phyloP scores from a whole-genome alignment of 140 eudicot species.

The Erigeron philadelphicus region DNA sequence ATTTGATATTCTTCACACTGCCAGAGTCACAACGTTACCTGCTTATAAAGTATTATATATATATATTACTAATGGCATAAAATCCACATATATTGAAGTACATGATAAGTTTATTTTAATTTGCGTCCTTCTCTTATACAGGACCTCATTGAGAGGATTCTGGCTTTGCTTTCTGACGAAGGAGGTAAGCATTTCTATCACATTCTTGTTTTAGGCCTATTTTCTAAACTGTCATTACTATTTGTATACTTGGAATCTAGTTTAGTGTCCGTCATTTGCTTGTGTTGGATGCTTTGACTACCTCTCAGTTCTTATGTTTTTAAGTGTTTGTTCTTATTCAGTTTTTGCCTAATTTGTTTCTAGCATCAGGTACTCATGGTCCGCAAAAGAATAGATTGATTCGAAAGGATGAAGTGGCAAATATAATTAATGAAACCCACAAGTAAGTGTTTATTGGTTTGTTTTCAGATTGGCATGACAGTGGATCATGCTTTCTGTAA shows the following conservation, averaged over 20 bases:
- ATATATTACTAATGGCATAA: neutral
- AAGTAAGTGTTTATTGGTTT: constrained; percentile 30
- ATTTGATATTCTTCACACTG: constrained; percentile 1
- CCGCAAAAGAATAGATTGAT: constrained; percentile 38
- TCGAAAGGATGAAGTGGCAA: constrained; percentile 60
- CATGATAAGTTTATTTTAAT: constrained; percentile 11
- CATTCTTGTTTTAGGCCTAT: constrained; percentile 14
- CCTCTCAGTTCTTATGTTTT: constrained; percentile 6
- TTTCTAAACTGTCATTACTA: neutral
- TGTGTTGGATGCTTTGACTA: constrained; percentile 11
- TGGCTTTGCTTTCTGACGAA: constrained; percentile 51
- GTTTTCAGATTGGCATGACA: constrained; percentile 4
- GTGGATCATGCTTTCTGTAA: constrained; percentile 7
- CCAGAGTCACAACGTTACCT: constrained; percentile 1
- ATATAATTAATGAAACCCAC: constrained; percentile 57
- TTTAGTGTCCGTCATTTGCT: constrained; percentile 5
- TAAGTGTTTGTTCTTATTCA: neutral
- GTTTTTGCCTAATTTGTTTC: neutral
- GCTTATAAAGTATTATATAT: neutral
- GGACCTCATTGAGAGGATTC: constrained; percentile 77
- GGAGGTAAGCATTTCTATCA: constrained; percentile 44
- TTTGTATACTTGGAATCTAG: neutral
- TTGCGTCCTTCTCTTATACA: constrained; percentile 20
- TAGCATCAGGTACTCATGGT: constrained; percentile 31
- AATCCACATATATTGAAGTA: neutral